Evolutionary conservation across 164 flowering plant species (phyloP).

Genomic region (Liquidambar formosana): DNA sequence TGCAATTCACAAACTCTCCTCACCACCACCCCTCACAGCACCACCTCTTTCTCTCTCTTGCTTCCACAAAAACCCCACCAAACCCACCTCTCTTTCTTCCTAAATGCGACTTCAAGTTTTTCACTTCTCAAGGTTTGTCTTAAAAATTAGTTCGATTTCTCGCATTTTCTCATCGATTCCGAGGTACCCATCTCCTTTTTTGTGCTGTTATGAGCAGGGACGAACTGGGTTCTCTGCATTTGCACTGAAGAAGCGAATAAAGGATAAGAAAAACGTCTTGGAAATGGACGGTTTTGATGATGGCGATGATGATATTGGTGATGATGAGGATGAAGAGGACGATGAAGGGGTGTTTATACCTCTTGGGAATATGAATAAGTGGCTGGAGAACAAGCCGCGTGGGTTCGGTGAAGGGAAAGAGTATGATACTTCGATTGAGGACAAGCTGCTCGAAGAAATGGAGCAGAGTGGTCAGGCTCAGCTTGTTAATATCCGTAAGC

Average conservation of each 20-base stretch:
- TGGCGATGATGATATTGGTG: conserved; percentile 28
- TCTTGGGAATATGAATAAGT: conserved; percentile 50
- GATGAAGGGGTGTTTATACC: conserved; percentile 51
- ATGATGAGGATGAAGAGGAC: conserved; percentile 28
- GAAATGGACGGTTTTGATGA: conserved; percentile 30
- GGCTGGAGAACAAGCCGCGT: conserved; percentile 65
- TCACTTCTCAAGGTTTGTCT: conserved; percentile 10
- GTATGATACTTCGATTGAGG: conserved; percentile 81
- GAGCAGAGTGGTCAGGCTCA: conserved; percentile 73
- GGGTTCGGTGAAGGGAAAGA: conserved; percentile 89
- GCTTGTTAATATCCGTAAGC: conserved; percentile 65
- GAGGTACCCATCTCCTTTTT: conserved; percentile 16
- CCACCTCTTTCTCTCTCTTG: neutral
- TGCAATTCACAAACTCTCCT: conserved; percentile 15
- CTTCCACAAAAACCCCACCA: conserved; percentile 12
- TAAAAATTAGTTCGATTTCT: neutral
- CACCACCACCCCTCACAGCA: neutral
- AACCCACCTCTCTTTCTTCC: conserved; percentile 12
- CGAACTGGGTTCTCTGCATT: conserved; percentile 26
- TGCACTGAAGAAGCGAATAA: conserved; percentile 36
- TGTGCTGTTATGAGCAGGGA: conserved; percentile 12
- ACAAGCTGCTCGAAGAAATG: conserved; percentile 72
- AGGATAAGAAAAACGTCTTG: conserved; percentile 11
- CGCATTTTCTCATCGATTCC: neutral
- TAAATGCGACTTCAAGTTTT: conserved; percentile 3